These are phyloP conservation scores for Lactarius sanguifluus DNA, from an alignment of 768 basidiomycete genomes.

Conservation along the genomic window DNA sequence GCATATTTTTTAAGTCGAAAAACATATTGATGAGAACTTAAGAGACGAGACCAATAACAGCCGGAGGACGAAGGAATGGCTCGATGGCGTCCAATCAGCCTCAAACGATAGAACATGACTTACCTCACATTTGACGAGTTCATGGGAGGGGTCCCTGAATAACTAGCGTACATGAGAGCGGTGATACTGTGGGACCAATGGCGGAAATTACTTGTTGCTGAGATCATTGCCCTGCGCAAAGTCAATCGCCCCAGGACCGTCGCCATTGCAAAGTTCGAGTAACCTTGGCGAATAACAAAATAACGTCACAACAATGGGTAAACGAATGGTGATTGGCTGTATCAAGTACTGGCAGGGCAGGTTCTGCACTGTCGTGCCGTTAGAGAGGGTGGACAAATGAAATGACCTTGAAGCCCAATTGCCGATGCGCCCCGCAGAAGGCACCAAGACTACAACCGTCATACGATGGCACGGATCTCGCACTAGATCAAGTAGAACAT, in stretches of 20 bases:
- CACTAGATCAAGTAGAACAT: constrained; percentile 33
- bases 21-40: not conserved
- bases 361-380: constrained; percentile 66
- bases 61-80: not conserved
- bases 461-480: too few relatives aligned
- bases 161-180: constrained; percentile 22
- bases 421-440: constrained; percentile 53
- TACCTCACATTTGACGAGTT: constrained; percentile 62
- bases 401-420: constrained; percentile 47
- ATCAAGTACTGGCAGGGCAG: constrained; percentile 78
- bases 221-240: constrained; percentile 71
- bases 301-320: constrained; percentile 14
- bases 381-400: constrained; percentile 60
- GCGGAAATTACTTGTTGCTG: constrained; percentile 47
- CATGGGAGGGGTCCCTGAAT: constrained; percentile 74
- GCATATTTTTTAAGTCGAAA: constrained; percentile 40
- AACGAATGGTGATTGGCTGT: constrained; percentile 29
- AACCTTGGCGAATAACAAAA: constrained; percentile 47
- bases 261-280: constrained; percentile 47
- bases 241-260: constrained; percentile 78
- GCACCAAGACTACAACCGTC: constrained; percentile 53
- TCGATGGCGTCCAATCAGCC: constrained; percentile 3
- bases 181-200: constrained; percentile 3
- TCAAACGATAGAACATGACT: not conserved
- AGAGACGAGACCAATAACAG: not conserved